phyloP scores from a whole-genome alignment of 1,284 basidiomycete genomes.

The Sporisorium scitamineum region DNA sequence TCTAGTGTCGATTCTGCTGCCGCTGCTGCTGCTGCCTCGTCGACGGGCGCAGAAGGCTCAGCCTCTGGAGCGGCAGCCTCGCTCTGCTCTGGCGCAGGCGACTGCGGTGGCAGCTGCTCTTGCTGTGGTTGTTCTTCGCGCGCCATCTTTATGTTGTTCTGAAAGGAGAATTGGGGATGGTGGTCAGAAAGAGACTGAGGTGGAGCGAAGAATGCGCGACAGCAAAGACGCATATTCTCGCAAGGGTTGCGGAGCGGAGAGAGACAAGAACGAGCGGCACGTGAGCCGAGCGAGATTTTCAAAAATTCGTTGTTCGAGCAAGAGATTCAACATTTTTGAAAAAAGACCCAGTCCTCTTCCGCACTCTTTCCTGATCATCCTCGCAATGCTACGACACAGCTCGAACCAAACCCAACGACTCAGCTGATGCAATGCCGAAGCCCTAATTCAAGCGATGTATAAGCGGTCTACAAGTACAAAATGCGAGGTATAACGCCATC shows the following conservation, averaged over 20 bases:
- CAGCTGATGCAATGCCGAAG: not conserved
- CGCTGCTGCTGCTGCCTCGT: not conserved
- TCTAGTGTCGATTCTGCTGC: slow-evolving; percentile 6
- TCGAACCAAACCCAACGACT: not conserved
- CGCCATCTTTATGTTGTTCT: slow-evolving; percentile 21
- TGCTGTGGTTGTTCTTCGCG: slow-evolving; percentile 21
- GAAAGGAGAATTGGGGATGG: not conserved
- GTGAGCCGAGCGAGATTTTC: slow-evolving; percentile 11
- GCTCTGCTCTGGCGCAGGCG: not conserved
- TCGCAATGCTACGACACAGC: not conserved
- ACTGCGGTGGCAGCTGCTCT: slow-evolving; percentile 17
- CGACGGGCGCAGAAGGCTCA: not conserved
- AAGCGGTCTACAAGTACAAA: not conserved
- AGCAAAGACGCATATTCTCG: not conserved
- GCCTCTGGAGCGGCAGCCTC: not conserved
- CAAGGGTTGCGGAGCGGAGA: not conserved
- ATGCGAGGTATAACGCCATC: not conserved
- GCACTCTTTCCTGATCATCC: not conserved
- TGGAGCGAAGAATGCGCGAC: not conserved
- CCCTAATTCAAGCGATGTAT: not conserved
- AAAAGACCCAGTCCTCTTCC: not conserved
- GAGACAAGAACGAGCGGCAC: slow-evolving; percentile 12
- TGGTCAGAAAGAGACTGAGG: not conserved
- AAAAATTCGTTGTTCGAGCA: not conserved
- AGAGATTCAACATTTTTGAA: not conserved